Conservation (phyloP, 164 flowering plant genomes). For the Echeveria elegans region DNA sequence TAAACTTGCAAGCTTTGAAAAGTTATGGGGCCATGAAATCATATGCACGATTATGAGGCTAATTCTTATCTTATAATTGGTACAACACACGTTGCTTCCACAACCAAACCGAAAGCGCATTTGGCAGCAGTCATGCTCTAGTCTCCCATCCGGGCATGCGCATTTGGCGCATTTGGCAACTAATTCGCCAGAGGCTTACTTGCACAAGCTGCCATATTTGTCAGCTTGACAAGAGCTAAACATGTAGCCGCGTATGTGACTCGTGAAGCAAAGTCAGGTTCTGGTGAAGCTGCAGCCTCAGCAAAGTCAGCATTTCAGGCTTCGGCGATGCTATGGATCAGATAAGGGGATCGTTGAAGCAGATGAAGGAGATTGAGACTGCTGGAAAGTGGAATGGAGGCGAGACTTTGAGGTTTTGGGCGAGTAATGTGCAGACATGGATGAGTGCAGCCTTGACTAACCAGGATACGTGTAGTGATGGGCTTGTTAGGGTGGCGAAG, state of each 20-base stretch:
- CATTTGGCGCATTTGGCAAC: too few species aligned
- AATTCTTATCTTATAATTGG: too few species aligned
- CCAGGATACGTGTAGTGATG: constrained; percentile 86
- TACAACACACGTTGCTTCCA: too few species aligned
- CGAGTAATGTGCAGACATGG: constrained; percentile 93
- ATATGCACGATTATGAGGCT: too few species aligned
- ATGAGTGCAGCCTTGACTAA: constrained; percentile 90
- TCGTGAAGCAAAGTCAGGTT: constrained; percentile 28
- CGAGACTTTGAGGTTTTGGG: constrained; percentile 44
- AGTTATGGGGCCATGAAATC: too few species aligned
- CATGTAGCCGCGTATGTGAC: constrained; percentile 26
- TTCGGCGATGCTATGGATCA: constrained; percentile 62
- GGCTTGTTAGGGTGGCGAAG: constrained; percentile 36
- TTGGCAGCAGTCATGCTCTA: too few species aligned
- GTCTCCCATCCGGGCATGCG: too few species aligned
- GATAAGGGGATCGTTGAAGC: constrained; percentile 48
- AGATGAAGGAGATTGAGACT: constrained; percentile 34
- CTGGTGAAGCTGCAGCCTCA: constrained; percentile 26
- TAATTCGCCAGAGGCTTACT: constrained; percentile 51
- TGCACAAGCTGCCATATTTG: constrained; percentile 46
- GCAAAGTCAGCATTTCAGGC: constrained; percentile 64
- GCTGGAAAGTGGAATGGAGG: not conserved
- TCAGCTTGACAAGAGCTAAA: constrained; percentile 41
- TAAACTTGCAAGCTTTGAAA: too few species aligned
- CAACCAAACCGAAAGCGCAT: too few species aligned